Conservation (phyloP, 2,329 filamentous ascomycete species). For the Teratosphaeria nubilosa region DNA sequence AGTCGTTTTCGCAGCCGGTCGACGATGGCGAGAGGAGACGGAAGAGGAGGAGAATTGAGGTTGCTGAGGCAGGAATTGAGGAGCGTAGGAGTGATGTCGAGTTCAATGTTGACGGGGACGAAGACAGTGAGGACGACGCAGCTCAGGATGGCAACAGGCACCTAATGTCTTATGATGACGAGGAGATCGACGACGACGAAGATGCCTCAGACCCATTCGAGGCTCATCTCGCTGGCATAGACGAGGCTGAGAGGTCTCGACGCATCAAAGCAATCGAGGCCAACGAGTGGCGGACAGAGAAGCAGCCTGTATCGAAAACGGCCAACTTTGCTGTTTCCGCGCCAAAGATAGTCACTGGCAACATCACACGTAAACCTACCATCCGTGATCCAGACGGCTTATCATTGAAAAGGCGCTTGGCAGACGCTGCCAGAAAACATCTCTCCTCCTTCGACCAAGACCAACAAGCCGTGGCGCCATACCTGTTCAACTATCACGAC, state of each 20-base stretch:
- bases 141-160: constrained; percentile 35
- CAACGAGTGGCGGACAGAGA: constrained; percentile 37
- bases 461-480: constrained; percentile 56
- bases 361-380: constrained; percentile 5
- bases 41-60: constrained; percentile 44
- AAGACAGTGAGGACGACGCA: constrained; percentile 40
- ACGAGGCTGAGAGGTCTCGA: constrained; percentile 49
- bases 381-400: constrained; percentile 26
- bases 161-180: constrained; percentile 14
- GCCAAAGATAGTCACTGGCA: constrained; percentile 7
- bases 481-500: constrained; percentile 76
- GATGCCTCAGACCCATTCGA: constrained; percentile 61
- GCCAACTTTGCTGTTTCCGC: constrained; percentile 11
- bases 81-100: constrained; percentile 20
- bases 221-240: constrained; percentile 61
- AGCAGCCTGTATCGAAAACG: constrained; percentile 4
- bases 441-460: constrained; percentile 49
- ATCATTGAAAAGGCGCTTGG: constrained; percentile 62
- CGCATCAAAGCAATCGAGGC: constrained; percentile 38
- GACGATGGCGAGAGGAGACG: constrained; percentile 34
- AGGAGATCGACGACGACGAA: constrained; percentile 9
- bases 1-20: constrained; percentile 40
- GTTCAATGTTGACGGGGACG: constrained; percentile 32
- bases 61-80: constrained; percentile 26
- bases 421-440: constrained; percentile 43